Percentiles rank a stretch among this genome's conserved stretches.
Evolutionary conservation across 2,329 filamentous ascomycete genomes (phyloP).

Genomic region (Chlorencoelia australis): DNA sequence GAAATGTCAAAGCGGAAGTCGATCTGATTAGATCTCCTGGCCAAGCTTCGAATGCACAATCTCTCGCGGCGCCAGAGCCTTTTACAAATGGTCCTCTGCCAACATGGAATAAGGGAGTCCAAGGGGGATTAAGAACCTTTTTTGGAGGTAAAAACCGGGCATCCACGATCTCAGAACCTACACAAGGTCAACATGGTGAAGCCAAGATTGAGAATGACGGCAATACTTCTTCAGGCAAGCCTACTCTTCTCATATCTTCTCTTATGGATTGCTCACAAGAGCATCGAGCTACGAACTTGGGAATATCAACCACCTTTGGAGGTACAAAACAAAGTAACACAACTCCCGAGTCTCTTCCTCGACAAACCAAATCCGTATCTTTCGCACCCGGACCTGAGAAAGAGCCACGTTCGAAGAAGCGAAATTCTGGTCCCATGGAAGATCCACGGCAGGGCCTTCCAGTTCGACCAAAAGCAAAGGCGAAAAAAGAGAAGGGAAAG

Average conservation of each 20-base stretch:
- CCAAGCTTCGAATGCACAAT: background rate
- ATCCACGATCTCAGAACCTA: background rate
- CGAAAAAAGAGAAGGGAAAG: background rate
- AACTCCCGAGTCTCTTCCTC: too few species aligned
- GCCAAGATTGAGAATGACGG: background rate
- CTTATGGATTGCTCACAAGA: too few species aligned
- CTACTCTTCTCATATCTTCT: too few species aligned
- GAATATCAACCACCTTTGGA: too few species aligned
- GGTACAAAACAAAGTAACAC: too few species aligned
- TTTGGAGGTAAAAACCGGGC: conserved; percentile 22
- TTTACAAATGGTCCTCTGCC: background rate
- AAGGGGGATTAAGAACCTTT: conserved; percentile 32
- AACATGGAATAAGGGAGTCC: conserved; percentile 34
- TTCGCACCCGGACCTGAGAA: too few species aligned
- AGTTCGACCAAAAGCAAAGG: background rate
- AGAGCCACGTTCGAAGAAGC: too few species aligned
- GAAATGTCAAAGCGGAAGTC: background rate
- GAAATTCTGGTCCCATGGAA: too few species aligned
- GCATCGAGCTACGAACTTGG: too few species aligned
- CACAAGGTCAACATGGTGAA: background rate
- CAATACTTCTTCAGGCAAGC: background rate
- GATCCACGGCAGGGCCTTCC: too few species aligned
- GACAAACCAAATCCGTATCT: too few species aligned
- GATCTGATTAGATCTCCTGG: conserved; percentile 1
- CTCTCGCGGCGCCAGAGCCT: background rate